Percentiles rank a stretch among this genome's conserved stretches.
phyloP scores from a whole-genome alignment of 83 land plant species.

The Diphasiastrum complanatum region DNA sequence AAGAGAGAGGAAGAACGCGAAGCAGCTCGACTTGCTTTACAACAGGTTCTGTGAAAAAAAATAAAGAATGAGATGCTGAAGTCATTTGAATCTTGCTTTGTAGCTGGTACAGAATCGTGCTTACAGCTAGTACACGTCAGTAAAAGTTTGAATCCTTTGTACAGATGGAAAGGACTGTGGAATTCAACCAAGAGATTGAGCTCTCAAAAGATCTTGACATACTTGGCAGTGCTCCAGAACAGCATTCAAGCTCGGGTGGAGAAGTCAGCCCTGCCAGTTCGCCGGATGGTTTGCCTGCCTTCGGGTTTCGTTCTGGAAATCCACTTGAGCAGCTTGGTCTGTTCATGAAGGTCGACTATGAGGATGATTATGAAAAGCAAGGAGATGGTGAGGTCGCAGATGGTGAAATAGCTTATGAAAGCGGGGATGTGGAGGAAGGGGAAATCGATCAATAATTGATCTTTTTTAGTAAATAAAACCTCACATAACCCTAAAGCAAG shows the following conservation, averaged over 20 bases:
- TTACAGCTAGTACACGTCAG: no score
- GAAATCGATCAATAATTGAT: neutral
- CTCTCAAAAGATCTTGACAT: neutral
- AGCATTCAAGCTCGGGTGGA: neutral
- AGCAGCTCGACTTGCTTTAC: neutral
- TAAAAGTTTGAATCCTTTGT: no score
- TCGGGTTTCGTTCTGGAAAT: neutral
- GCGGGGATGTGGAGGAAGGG: neutral
- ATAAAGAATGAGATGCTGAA: no score
- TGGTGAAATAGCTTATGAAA: neutral
- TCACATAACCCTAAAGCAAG: no score
- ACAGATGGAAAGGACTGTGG: no score
- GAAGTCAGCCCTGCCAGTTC: slow-evolving; percentile 1
- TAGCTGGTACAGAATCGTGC: no score
- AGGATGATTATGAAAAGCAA: neutral
- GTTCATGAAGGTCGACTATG: neutral
- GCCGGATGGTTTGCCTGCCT: neutral
- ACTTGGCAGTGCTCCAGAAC: no score
- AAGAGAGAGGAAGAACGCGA: neutral
- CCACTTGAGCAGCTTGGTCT: neutral
- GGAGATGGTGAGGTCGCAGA: neutral
- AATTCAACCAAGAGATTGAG: neutral
- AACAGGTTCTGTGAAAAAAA: neutral
- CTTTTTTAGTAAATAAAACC: no score
- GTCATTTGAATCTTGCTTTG: no score